phyloP scores from a whole-genome alignment of 1,284 basidiomycete species.

The Porodaedalea pini region DNA sequence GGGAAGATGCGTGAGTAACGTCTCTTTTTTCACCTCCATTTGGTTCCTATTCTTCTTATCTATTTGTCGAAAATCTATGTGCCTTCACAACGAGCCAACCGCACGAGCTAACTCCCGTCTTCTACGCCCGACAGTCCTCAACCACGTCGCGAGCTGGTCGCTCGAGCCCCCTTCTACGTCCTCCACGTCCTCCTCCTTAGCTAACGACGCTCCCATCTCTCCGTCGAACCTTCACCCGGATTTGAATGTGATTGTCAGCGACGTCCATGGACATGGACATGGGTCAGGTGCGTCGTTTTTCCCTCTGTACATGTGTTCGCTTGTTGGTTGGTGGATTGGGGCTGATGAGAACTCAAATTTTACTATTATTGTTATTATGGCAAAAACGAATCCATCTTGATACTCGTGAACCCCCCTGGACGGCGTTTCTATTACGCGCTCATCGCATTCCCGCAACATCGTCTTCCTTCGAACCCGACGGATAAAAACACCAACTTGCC shows the following conservation, averaged over 20 bases:
- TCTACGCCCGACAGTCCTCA: conserved; percentile 11
- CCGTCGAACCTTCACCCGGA: background rate
- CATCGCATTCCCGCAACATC: too few relatives aligned
- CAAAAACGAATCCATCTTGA: too few relatives aligned
- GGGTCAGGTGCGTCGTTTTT: background rate
- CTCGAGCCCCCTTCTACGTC: background rate
- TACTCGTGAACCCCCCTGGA: too few relatives aligned
- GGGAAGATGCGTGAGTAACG: conserved; percentile 63
- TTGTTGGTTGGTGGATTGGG: background rate
- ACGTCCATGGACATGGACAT: background rate
- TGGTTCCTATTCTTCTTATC: conserved; percentile 12
- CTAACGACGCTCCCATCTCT: conserved; percentile 1
- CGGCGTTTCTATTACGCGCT: too few relatives aligned
- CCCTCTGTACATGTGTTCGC: too few relatives aligned
- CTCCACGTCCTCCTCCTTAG: too few relatives aligned
- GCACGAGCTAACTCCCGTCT: background rate
- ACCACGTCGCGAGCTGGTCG: conserved; percentile 19
- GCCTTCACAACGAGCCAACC: too few relatives aligned
- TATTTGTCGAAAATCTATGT: background rate
- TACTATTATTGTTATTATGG: background rate
- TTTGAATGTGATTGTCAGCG: background rate
- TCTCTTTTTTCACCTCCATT: too few relatives aligned
- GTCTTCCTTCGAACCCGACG: too few relatives aligned
- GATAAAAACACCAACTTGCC: too few relatives aligned
- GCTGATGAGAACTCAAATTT: background rate